phyloP scores from a whole-genome alignment of 306 rosid genomes.

The Senna tora region DNA sequence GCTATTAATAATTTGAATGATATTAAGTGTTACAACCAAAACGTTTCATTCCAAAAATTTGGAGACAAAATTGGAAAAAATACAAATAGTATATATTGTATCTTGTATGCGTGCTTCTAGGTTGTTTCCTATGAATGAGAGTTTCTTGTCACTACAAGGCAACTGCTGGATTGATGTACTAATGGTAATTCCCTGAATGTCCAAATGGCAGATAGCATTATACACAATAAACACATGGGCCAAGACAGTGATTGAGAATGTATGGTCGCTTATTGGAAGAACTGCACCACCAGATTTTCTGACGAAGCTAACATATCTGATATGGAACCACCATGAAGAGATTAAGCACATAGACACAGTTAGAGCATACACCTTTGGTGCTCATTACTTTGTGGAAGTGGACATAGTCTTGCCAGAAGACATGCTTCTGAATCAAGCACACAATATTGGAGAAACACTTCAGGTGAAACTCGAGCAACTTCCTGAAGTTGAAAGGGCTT shows the following conservation, averaged over 20 bases:
- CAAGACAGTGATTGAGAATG: conserved; percentile 77
- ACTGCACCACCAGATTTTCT: conserved; percentile 82
- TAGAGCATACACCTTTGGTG: conserved; percentile 82
- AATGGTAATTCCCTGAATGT: conserved; percentile 19
- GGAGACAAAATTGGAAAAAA: too few relatives aligned
- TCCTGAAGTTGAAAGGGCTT: conserved; percentile 84
- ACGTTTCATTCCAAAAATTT: too few relatives aligned
- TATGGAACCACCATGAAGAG: conserved; percentile 83
- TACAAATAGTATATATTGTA: too few relatives aligned
- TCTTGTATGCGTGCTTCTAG: background rate
- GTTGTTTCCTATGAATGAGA: background rate
- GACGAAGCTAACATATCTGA: conserved; percentile 68
- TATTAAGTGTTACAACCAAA: too few relatives aligned
- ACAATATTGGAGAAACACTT: conserved; percentile 78
- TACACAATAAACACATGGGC: conserved; percentile 83
- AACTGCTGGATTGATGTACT: background rate
- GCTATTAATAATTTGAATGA: too few relatives aligned
- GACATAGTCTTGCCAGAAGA: conserved; percentile 77
- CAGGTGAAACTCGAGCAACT: conserved; percentile 79
- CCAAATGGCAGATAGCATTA: conserved; percentile 67
- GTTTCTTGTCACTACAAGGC: conserved; percentile 22
- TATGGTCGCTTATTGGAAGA: conserved; percentile 67
- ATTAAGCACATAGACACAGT: conserved; percentile 83
- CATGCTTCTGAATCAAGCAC: conserved; percentile 68
- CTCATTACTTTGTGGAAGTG: conserved; percentile 79